Conservation (phyloP, 495 filamentous ascomycete genomes). For the Penicillium canariense region DNA sequence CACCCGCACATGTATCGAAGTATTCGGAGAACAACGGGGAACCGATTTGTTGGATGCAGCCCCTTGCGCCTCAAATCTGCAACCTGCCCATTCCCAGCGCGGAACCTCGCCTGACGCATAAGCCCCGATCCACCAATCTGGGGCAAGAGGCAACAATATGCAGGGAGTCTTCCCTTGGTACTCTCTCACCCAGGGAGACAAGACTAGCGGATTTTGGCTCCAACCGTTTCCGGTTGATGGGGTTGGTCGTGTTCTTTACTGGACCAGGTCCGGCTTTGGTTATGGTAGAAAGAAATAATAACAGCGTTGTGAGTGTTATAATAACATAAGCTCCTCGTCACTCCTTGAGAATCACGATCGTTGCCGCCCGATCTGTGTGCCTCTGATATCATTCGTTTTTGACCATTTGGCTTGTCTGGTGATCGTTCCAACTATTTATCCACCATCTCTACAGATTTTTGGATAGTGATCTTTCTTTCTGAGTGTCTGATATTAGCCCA, state of each 20-base stretch:
- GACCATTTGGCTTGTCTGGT: background rate
- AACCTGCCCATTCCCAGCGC: slow-evolving; percentile 12
- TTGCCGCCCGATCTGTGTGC: background rate
- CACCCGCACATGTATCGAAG: slow-evolving; percentile 1
- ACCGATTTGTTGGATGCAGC: slow-evolving; percentile 12
- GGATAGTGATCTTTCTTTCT: background rate
- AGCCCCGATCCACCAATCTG: slow-evolving; percentile 20
- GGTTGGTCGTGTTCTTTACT: slow-evolving; percentile 19
- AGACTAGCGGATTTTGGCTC: slow-evolving; percentile 21
- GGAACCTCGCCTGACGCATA: slow-evolving; percentile 19
- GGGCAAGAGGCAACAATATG: slow-evolving; percentile 22
- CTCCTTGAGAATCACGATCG: slow-evolving; percentile 6
- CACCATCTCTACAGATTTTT: too few species aligned
- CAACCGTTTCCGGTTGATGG: slow-evolving; percentile 13
- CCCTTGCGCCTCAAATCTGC: slow-evolving; percentile 26
- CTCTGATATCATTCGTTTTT: background rate
- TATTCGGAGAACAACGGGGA: background rate
- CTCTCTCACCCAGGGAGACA: slow-evolving; percentile 9
- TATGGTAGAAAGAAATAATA: background rate
- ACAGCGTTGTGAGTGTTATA: background rate
- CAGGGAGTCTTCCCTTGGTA: slow-evolving; percentile 15
- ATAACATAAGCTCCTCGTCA: background rate
- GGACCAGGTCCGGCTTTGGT: background rate
- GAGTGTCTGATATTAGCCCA: background rate
- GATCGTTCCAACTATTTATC: too few species aligned